Percentiles rank a stretch among this genome's conserved stretches.
phyloP scores from a whole-genome alignment of 2,329 filamentous ascomycete species.

The Emmonsia crescens region DNA sequence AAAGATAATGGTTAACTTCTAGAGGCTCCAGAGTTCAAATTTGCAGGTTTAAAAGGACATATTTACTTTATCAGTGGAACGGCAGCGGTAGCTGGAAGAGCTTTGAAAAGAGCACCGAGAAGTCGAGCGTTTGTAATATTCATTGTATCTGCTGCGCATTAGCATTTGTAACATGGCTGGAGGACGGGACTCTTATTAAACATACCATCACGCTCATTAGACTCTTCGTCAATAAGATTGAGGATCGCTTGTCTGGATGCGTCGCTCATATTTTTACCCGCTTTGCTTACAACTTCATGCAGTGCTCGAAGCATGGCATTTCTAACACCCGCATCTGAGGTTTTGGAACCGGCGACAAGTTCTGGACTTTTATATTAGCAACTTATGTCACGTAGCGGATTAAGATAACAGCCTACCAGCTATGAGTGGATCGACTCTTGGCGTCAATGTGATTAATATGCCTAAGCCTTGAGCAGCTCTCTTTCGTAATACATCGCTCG shows the following conservation, averaged over 20 bases:
- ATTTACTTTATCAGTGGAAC: conserved; percentile 45
- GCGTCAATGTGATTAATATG: conserved; percentile 89
- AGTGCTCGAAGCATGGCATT: conserved; percentile 95
- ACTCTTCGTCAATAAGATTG: conserved; percentile 74
- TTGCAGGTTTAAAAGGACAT: neutral
- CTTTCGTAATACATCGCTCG: conserved; percentile 75
- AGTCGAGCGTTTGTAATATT: conserved; percentile 84
- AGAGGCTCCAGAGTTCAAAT: neutral
- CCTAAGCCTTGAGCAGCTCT: conserved; percentile 89
- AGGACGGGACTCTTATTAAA: neutral
- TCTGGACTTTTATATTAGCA: conserved; percentile 41
- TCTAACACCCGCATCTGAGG: conserved; percentile 71
- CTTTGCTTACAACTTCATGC: conserved; percentile 93
- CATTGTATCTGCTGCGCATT: conserved; percentile 47
- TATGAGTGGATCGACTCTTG: conserved; percentile 89
- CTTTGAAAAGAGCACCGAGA: conserved; percentile 79
- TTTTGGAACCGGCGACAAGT: conserved; percentile 91
- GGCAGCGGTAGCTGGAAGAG: conserved; percentile 63
- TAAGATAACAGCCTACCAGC: conserved; percentile 31
- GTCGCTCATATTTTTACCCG: conserved; percentile 89
- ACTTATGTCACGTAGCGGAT: neutral
- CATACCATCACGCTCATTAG: conserved; percentile 58
- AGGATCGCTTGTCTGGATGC: conserved; percentile 76
- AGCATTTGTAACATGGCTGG: conserved; percentile 5
- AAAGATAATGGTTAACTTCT: conserved; percentile 31